These are phyloP conservation scores for Oidiodendron maius DNA, from an alignment of 495 filamentous ascomycete species.

Conservation along the genomic window DNA sequence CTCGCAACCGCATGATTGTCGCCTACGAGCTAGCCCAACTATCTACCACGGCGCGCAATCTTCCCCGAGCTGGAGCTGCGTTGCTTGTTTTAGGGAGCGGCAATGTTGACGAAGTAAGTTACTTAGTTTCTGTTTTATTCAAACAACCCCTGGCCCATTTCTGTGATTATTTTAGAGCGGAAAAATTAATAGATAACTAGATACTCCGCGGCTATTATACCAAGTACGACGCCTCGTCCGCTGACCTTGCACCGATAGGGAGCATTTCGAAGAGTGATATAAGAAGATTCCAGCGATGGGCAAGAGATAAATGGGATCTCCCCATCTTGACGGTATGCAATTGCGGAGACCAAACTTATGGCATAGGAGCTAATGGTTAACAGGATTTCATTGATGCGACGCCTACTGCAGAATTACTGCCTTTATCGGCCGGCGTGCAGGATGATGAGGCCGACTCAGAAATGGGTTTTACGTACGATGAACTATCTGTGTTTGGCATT, in stretches of 20 bases:
- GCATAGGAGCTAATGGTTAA: background rate
- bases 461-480: background rate
- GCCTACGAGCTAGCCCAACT: conserved; percentile 71
- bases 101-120: conserved; percentile 44
- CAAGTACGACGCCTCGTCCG: background rate
- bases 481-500: background rate
- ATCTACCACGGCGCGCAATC: conserved; percentile 46
- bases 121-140: conserved; percentile 10
- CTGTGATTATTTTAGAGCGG: background rate
- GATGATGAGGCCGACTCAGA: background rate
- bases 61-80: conserved; percentile 33
- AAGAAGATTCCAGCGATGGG: conserved; percentile 70
- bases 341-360: background rate
- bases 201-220: conserved; percentile 38
- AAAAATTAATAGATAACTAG: background rate
- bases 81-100: conserved; percentile 59
- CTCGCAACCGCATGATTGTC: conserved; percentile 60
- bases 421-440: background rate
- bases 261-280: conserved; percentile 33
- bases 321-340: conserved; percentile 65
- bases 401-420: conserved; percentile 69
- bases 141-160: background rate
- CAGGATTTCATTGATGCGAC: conserved; percentile 65
- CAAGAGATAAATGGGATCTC: conserved; percentile 53
- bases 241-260: conserved; percentile 1